Conservation (phyloP, 495 filamentous ascomycete genomes). For the Hypoxylon cercidicola region DNA sequence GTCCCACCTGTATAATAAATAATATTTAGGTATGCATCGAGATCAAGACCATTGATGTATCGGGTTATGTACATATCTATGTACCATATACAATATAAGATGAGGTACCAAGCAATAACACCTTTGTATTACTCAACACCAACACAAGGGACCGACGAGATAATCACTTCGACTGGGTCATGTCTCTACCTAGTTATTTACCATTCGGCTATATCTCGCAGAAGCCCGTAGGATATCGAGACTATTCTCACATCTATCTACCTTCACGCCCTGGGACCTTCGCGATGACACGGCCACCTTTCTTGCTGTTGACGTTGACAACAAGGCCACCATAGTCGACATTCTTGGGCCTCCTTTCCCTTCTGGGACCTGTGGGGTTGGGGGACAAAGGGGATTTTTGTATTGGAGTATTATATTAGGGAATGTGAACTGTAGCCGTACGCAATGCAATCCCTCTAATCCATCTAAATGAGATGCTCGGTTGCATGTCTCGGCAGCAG, state of each 20-base stretch:
- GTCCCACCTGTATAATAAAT: no score
- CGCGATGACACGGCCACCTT: constrained; percentile 5
- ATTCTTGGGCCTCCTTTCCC: constrained; percentile 18
- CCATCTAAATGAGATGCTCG: constrained; percentile 42
- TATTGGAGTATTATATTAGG: constrained; percentile 45
- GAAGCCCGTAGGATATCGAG: constrained; percentile 19
- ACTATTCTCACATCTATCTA: constrained; percentile 10
- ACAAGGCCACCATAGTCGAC: constrained; percentile 3
- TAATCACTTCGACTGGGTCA: not conserved
- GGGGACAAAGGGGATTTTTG: constrained; percentile 13
- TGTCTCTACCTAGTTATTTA: no score
- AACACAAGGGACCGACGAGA: not conserved
- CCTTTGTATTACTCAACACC: no score
- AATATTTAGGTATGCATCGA: no score
- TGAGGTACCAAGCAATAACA: no score
- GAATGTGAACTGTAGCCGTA: constrained; percentile 35
- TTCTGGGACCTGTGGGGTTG: not conserved
- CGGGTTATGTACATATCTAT: no score
- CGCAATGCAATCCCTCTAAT: constrained; percentile 39
- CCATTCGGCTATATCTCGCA: constrained; percentile 23
- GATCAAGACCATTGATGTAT: no score
- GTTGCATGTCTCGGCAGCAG: constrained; percentile 23
- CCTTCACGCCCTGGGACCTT: constrained; percentile 7
- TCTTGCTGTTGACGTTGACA: constrained; percentile 6
- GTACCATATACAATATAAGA: no score